Percentiles rank a stretch among this genome's conserved stretches.
These are phyloP conservation scores for Alternaria solani DNA, from an alignment of 2,329 filamentous ascomycete species.

Conservation along the genomic window DNA sequence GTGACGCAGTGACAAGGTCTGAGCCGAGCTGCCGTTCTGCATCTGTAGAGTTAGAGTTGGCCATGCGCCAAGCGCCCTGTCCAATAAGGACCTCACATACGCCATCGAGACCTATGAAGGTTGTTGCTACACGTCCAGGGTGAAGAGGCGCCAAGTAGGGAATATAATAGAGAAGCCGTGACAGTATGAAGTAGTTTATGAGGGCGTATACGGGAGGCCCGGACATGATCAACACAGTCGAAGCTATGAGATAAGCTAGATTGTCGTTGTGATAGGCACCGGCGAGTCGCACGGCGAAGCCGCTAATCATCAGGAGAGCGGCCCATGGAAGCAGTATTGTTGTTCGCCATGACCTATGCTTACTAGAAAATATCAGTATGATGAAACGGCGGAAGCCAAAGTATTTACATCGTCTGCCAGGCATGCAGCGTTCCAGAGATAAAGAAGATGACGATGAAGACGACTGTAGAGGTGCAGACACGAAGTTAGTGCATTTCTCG, in stretches of 20 bases:
- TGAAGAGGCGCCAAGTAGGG: conserved; percentile 67
- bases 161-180: conserved; percentile 67
- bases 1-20: conserved; percentile 58
- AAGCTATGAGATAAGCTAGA: conserved; percentile 51
- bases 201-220: conserved; percentile 66
- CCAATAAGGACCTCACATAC: conserved; percentile 62
- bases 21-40: conserved; percentile 54
- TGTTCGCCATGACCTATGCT: conserved; percentile 65
- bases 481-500: no score
- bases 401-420: conserved; percentile 65
- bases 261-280: conserved; percentile 61
- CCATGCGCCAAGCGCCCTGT: conserved; percentile 59
- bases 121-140: conserved; percentile 66
- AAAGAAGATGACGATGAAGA: conserved; percentile 61
- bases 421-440: conserved; percentile 59
- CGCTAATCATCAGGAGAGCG: conserved; percentile 62
- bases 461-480: conserved; percentile 35
- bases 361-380: conserved; percentile 46
- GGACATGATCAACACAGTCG: conserved; percentile 52
- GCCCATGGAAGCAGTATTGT: conserved; percentile 65
- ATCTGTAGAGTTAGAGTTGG: conserved; percentile 50
- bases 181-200: conserved; percentile 69
- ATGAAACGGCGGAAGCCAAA: neutral
- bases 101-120: conserved; percentile 62
- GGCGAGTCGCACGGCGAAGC: conserved; percentile 64